A percentile compares a stretch with the other conserved stretches of the same genome.
phyloP scores from a whole-genome alignment of 1,284 basidiomycete species.

The Pseudozyma pruni region DNA sequence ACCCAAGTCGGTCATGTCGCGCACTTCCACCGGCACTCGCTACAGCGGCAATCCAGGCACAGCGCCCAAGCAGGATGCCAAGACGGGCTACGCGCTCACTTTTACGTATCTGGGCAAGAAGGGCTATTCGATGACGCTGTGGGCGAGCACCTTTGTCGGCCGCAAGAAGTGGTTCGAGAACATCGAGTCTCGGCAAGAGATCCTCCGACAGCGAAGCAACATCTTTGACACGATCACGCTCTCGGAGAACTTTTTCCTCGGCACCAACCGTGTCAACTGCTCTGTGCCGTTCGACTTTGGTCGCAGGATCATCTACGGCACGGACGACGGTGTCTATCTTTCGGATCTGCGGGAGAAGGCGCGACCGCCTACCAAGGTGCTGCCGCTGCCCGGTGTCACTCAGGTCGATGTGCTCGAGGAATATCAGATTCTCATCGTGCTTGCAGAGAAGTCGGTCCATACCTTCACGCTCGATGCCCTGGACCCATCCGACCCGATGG shows the following conservation, averaged over 20 bases:
- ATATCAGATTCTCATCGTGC: conserved; percentile 91
- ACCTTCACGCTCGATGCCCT: conserved; percentile 95
- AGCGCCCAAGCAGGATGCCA: conserved; percentile 75
- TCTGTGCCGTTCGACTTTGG: conserved; percentile 91
- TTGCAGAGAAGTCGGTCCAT: conserved; percentile 88
- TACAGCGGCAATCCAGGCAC: conserved; percentile 61
- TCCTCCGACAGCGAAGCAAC: conserved; percentile 82
- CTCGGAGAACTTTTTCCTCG: conserved; percentile 87
- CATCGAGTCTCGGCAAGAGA: conserved; percentile 88
- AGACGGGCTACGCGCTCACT: conserved; percentile 89
- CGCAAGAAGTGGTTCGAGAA: conserved; percentile 95
- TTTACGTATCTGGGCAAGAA: conserved; percentile 93
- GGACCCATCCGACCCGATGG: conserved; percentile 87
- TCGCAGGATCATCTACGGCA: conserved; percentile 90
- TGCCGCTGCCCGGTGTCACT: conserved; percentile 86
- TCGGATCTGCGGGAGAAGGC: conserved; percentile 83
- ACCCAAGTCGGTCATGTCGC: conserved; percentile 70
- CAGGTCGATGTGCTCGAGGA: conserved; percentile 98
- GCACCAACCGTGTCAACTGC: conserved; percentile 82
- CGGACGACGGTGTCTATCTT: conserved; percentile 95
- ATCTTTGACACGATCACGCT: conserved; percentile 88
- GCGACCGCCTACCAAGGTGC: conserved; percentile 81
- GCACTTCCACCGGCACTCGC: conserved; percentile 68
- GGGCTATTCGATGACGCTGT: conserved; percentile 90
- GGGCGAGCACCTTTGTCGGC: conserved; percentile 85